These are phyloP conservation scores for Ogataea pilisensis DNA, from an alignment of 805 yeast species.

Conservation along the genomic window DNA sequence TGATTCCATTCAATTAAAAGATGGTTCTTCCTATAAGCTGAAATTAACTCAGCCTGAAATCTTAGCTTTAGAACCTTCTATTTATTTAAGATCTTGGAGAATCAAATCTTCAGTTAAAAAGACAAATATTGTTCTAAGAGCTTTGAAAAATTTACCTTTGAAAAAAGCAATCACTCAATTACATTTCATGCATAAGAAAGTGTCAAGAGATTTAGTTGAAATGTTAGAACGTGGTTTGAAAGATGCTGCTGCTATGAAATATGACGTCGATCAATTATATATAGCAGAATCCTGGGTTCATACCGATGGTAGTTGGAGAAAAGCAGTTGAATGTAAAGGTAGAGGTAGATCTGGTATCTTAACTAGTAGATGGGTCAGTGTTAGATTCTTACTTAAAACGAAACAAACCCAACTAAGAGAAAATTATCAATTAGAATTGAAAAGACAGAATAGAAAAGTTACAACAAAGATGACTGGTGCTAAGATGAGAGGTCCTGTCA, in stretches of 20 bases:
- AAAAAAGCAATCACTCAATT: constrained; percentile 86
- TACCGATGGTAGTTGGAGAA: constrained; percentile 72
- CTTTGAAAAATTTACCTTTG: constrained; percentile 66
- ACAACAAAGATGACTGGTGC: constrained; percentile 38
- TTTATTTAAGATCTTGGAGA: constrained; percentile 77
- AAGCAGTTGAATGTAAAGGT: constrained; percentile 77
- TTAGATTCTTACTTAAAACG: constrained; percentile 71
- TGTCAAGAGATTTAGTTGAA: constrained; percentile 74
- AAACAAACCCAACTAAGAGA: constrained; percentile 58
- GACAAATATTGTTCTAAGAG: constrained; percentile 73
- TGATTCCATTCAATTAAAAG: constrained; percentile 40
- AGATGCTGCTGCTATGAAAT: constrained; percentile 59
- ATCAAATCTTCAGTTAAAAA: constrained; percentile 86
- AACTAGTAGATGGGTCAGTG: constrained; percentile 73
- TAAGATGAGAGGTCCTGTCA: constrained; percentile 44
- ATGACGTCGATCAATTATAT: constrained; percentile 59
- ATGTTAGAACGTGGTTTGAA: constrained; percentile 67
- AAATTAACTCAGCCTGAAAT: constrained; percentile 61
- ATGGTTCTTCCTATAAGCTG: constrained; percentile 44
- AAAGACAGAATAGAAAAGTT: constrained; percentile 40
- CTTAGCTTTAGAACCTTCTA: constrained; percentile 79
- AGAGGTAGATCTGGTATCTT: constrained; percentile 86
- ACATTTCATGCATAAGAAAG: constrained; percentile 78
- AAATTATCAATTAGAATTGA: constrained; percentile 52
- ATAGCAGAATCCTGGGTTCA: constrained; percentile 88